phyloP scores from a whole-genome alignment of 2,329 filamentous ascomycete species.

The Penicillium sp. region DNA sequence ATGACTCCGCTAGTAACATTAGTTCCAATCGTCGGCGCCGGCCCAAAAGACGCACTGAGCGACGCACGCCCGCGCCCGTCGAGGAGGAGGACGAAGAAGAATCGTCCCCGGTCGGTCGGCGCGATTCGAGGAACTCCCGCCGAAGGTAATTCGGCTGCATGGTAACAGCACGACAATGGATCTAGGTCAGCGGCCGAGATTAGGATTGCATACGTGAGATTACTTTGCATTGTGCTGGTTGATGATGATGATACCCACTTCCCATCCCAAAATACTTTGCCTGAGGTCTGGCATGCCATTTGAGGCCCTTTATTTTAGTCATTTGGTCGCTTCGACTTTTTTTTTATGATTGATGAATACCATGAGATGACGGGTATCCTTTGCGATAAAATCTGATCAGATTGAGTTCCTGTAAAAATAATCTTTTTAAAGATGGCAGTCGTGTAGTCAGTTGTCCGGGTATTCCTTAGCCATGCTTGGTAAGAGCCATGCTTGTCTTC shows the following conservation, averaged over 20 bases:
- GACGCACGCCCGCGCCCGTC: constrained; percentile 48
- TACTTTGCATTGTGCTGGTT: constrained; percentile 16
- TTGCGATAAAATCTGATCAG: neutral
- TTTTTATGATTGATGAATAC: constrained; percentile 18
- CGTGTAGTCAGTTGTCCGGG: too few relatives aligned
- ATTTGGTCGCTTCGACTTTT: neutral
- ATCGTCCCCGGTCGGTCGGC: constrained; percentile 24
- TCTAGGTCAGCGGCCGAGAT: neutral
- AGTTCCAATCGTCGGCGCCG: constrained; percentile 45
- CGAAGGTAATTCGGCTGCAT: constrained; percentile 15
- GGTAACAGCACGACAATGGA: neutral
- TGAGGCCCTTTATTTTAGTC: neutral
- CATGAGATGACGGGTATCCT: constrained; percentile 1
- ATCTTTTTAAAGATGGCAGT: too few relatives aligned
- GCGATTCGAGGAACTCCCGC: constrained; percentile 26
- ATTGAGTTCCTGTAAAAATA: neutral
- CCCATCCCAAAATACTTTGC: neutral
- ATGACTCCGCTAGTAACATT: constrained; percentile 52
- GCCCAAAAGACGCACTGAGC: constrained; percentile 48
- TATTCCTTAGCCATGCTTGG: too few relatives aligned
- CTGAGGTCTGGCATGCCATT: neutral
- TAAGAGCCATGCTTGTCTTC: too few relatives aligned
- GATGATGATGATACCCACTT: constrained; percentile 19
- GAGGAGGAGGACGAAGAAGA: constrained; percentile 49
- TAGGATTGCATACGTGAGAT: constrained; percentile 12